Base-by-base conservation (phyloP, 768 basidiomycete species). In the Boletus sp. region DNA sequence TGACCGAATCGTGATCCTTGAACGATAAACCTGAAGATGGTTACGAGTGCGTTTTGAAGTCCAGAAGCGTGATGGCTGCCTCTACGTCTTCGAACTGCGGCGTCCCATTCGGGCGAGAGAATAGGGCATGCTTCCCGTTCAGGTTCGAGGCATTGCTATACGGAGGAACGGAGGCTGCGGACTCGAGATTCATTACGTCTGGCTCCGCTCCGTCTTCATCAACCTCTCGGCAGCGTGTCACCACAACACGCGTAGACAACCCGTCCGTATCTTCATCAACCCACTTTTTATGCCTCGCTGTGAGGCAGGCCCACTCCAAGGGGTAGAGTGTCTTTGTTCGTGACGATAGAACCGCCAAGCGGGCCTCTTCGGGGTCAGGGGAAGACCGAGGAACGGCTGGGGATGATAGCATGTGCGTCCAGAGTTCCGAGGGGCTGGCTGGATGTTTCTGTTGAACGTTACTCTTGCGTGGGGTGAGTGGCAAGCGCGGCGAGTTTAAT, bases 251-350 rank as follows among this genome's bases (percentile, higher is more conserved):
- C 37, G 52, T n/a, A 29, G 41, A 40, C 7, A 49, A 33, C 13
- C 40, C 44, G n/a, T 60, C 57, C 49, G 57, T 47, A 27, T 68
- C 58, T 52, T 63, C 63, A 49, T 70, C 65, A 19, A 15, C 44
- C 59, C 69, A 53, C 25, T 47, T 60, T 40, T 57, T 72, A 46
- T 66, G 67, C 51, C 76, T 70, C 45, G 70, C 73, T 27, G 72
- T 73, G 42, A 85, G 85, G 68, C 87, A 89, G 0, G 87, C 87
- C 85, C 85, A 88, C 62, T 89, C 88, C 52, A 90, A 72, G 13
- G 86, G 85, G 30, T 76, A 77, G 23, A 78, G 75, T 19, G 72
- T 72, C 60, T 78, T 77, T 33, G 69, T 51, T 11, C 75, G 72
- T 38, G 63, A 65, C 8, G 69, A 51, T 13, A 71, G 56, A 25